A percentile compares a stretch with the other conserved stretches of the same genome.
phyloP scores from a whole-genome alignment of 371 early-diverging fungal species.

The Rhizopus stolonifer region DNA sequence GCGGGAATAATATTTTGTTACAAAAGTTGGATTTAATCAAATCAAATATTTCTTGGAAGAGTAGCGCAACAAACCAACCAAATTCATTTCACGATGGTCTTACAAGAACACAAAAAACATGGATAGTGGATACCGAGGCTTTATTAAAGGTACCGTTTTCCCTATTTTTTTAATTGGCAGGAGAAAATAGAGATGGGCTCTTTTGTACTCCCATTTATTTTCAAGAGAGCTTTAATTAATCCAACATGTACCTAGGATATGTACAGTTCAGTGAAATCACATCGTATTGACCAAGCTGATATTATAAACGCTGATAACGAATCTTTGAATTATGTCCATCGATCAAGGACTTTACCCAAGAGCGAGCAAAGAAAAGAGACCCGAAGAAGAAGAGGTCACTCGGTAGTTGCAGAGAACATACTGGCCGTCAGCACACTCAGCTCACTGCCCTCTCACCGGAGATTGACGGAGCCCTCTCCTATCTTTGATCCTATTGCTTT shows the following conservation, averaged over 20 bases:
- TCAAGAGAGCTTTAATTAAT: neutral
- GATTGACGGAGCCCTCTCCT: neutral
- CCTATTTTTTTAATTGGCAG: neutral
- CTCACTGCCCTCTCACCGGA: neutral
- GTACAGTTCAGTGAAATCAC: constrained; percentile 23
- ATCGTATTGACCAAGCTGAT: constrained; percentile 21
- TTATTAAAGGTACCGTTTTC: constrained; percentile 24
- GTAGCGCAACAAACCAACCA: neutral
- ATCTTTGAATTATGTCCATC: neutral
- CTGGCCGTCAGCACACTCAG: neutral
- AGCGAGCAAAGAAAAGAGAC: neutral
- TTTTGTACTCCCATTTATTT: too few relatives aligned
- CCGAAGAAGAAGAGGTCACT: constrained; percentile 14
- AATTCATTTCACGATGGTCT: neutral
- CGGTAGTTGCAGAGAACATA: constrained; percentile 1
- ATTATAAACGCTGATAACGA: neutral
- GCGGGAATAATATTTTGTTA: neutral
- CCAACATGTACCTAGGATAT: constrained; percentile 23
- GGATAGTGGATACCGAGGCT: constrained; percentile 27
- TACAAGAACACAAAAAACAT: constrained; percentile 18
- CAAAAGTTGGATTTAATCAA: constrained; percentile 12
- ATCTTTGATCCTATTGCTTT: neutral
- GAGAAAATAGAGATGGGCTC: too few relatives aligned
- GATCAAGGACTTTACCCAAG: constrained; percentile 15
- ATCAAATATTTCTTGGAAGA: constrained; percentile 19